Evolutionary conservation across 495 filamentous ascomycete species (phyloP), one percentile per base, ranked within the genome.

Genomic region (Penicillium robsamsonii): DNA sequence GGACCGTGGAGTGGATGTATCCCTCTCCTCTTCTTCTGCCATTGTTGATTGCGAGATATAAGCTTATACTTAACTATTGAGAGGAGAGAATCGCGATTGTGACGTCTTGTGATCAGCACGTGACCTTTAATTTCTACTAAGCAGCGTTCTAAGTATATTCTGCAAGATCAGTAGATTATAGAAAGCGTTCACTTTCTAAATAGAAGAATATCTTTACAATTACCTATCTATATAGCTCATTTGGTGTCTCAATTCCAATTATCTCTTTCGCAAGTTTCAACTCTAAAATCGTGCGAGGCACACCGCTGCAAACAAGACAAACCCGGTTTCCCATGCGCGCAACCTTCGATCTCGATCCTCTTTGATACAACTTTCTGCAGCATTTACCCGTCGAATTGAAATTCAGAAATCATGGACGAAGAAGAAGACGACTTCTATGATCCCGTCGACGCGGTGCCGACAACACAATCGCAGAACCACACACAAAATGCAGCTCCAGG

Each of bases 341-440:
- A 44, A 58, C 55, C 60, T 55, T 56, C 59, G 53, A 58, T 54
- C 53, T 51, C 56, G 49, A 50, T 59, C 58, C 41, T 59, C 44
- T 54, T 61, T 58, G 30, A 53, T 31, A 50, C 59, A 55, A 27
- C 48, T 46, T 66, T 59, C 60, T 59, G 42, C 25, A 22, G 22
- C 31, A 50, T 53, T 58, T 54, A 38, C 44, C 48, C 50, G 43
- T 33, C 7, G 12, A 29, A 54, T 57, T 53, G 40, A 57, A 57
- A 56, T 30, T 45, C 48, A 59, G 35, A 55, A 56, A 69, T 48
- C 54, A 78, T 79, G 66, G 78, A 79, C 25, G 79, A 81, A 56
- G 79, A 81, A 56, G 79, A 82, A 38, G 79, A 82, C 56, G 78
- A 81, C 60, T 75, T 82, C 22, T 82, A 81, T 54, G 79, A 79